Evolutionary conservation across 2,329 filamentous ascomycete species (phyloP).

Genomic region (Didymella glomerata): DNA sequence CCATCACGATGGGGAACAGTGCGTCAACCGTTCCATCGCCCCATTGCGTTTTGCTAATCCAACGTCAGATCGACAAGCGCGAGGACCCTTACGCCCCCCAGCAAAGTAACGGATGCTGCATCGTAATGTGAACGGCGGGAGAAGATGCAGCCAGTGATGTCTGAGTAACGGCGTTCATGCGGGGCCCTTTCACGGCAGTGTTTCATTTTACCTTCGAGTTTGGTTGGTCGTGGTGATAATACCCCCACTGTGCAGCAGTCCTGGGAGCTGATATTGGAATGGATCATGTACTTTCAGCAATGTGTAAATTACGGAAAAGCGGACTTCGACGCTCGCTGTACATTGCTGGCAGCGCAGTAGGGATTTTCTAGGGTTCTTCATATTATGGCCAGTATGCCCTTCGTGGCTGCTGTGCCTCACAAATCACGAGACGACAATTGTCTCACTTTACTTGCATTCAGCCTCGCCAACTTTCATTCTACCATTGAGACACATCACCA

Average conservation of each 20-base stretch:
- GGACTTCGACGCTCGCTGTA: slow-evolving; percentile 33
- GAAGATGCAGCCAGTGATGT: slow-evolving; percentile 46
- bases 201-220: slow-evolving; percentile 45
- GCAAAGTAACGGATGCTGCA: slow-evolving; percentile 90
- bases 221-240: slow-evolving; percentile 48
- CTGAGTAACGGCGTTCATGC: slow-evolving; percentile 50
- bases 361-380: slow-evolving; percentile 33
- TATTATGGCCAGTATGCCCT: slow-evolving; percentile 30
- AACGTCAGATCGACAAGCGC: slow-evolving; percentile 78
- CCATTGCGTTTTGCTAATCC: slow-evolving; percentile 30
- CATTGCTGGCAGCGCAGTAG: slow-evolving; percentile 40
- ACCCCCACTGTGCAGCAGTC: slow-evolving; percentile 45
- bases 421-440: slow-evolving; percentile 39
- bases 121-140: slow-evolving; percentile 76
- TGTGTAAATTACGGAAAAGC: slow-evolving; percentile 52
- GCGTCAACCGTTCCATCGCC: slow-evolving; percentile 41
- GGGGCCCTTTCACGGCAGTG: slow-evolving; percentile 48
- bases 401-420: slow-evolving; percentile 37
- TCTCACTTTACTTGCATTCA: slow-evolving; percentile 28
- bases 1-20: slow-evolving; percentile 92
- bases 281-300: slow-evolving; percentile 51
- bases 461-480: slow-evolving; percentile 6
- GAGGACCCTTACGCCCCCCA: slow-evolving; percentile 99
- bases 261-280: slow-evolving; percentile 39
- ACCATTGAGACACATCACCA: slow-evolving; percentile 2